phyloP scores from a whole-genome alignment of 139 green algal genomes.

The Chlamydomonas schloesseri region DNA sequence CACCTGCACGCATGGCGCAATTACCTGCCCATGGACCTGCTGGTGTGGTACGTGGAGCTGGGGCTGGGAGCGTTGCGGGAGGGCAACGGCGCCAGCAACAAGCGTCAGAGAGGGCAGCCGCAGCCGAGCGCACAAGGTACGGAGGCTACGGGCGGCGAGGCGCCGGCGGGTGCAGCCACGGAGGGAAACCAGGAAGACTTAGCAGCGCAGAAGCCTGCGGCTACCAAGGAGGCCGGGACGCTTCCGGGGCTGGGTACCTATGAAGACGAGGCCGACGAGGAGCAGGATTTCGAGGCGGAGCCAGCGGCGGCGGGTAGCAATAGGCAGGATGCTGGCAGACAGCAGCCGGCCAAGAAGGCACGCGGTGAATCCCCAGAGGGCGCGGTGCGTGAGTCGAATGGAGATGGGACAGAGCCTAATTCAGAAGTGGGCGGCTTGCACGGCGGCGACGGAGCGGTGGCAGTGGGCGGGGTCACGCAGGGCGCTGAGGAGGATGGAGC shows the following conservation, averaged over 20 bases:
- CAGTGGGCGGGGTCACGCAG: not conserved
- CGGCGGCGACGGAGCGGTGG: no score
- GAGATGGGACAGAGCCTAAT: no score
- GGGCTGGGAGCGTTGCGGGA: no score
- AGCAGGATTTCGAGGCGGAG: not conserved
- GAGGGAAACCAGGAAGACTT: not conserved
- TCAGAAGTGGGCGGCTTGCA: no score
- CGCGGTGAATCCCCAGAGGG: no score
- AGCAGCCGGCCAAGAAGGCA: not conserved
- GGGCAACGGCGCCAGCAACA: not conserved
- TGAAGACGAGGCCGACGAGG: not conserved
- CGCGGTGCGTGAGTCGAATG: no score
- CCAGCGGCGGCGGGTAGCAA: not conserved
- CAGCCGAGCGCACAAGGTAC: not conserved
- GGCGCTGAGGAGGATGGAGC: not conserved
- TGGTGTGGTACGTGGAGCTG: slow-evolving; percentile 47
- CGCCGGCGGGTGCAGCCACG: not conserved
- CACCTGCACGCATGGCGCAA: slow-evolving; percentile 60
- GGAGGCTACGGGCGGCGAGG: not conserved
- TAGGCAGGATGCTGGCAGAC: not conserved
- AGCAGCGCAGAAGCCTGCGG: no score
- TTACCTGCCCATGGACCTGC: slow-evolving; percentile 73
- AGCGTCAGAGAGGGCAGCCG: not conserved
- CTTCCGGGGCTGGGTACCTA: not conserved
- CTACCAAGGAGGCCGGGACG: no score